Conservation (phyloP, 352 stramenopile genomes). For the Globisporangium alternatum region DNA sequence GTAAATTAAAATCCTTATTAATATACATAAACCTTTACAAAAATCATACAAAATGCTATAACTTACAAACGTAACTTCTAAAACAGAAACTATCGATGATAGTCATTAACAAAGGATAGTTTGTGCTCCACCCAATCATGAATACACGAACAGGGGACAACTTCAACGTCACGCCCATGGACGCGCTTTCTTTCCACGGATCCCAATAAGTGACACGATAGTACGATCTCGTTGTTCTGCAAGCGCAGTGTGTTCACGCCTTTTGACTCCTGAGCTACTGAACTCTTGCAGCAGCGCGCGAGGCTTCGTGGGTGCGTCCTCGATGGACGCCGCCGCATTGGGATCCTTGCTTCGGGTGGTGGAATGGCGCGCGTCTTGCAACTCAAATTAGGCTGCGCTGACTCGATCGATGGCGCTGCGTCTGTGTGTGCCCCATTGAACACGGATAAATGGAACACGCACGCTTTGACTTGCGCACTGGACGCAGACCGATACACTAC, state of each 20-base stretch:
- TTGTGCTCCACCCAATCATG: no score
- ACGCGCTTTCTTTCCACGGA: constrained; percentile 10
- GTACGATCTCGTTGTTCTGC: no score
- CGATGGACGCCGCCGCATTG: no score
- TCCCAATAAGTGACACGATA: background rate
- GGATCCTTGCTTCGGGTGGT: no score
- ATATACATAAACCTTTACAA: background rate
- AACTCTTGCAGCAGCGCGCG: no score
- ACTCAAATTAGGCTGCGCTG: background rate
- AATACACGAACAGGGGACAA: background rate
- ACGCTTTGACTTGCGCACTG: constrained; percentile 3
- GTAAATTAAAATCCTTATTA: background rate
- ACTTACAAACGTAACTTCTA: no score
- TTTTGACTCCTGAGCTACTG: no score
- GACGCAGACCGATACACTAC: background rate
- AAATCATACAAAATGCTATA: no score
- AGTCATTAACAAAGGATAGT: background rate
- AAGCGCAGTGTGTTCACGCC: no score
- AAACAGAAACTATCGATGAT: background rate
- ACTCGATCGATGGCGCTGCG: background rate
- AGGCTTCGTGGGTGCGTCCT: no score
- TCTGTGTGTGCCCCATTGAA: background rate
- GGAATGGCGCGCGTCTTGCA: background rate
- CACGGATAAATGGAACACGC: constrained; percentile 8
- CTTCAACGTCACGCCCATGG: background rate